Base-by-base conservation (phyloP, 1,284 basidiomycete genomes). In the Flammula alnicola region DNA sequence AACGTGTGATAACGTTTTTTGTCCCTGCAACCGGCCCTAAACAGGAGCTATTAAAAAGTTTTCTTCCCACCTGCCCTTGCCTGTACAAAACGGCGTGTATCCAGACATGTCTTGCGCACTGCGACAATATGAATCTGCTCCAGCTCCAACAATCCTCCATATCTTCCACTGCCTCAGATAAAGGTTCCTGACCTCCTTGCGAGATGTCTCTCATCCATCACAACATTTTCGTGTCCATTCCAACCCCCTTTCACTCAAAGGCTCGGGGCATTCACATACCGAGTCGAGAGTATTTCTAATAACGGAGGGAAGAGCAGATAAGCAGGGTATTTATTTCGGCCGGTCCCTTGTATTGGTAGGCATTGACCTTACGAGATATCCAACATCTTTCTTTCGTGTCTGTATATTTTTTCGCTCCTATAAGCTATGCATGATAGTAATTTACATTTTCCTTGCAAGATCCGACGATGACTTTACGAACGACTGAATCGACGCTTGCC, bases 321-420 rank as follows among this genome's bases (percentile, higher is more conserved):
- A 38, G 14, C 27, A 30, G 66, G 69, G 66, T 75, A 75, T 75
- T 76, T 73, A 76, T 76, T 79, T 81, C 78, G 77, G 76, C 67
- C 61, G 67, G 55, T 65, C 69, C 64, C 55, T 70, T 63, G 48
- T 49, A 40, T 46, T 54, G 49, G 54, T 68, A 63, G 64, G 66
- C 59, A 62, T 67, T 60, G 68, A 70, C 77, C 77, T 79, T 81
- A 81, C 79, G 79, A 81, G 75, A 67, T 76, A 77, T 65, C 75
- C 69, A 50, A 81, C 69, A 81, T 62, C 36, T 33, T 17, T 16
- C n/a, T 32, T 27, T 23, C n/a, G 1, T 9, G 19, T 8, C 26
- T 16, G 5, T 35, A 14, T 17, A 4, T 36, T 30, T n/a, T 20
- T 23, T 22, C 22, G 12, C 5, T 30, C 16, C 16, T 25, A 40